Percentiles rank a stretch among this genome's conserved stretches.
These are phyloP conservation scores for Dictyostelium firmibasis DNA, from an alignment of 78 protist species.

Conservation along the genomic window DNA sequence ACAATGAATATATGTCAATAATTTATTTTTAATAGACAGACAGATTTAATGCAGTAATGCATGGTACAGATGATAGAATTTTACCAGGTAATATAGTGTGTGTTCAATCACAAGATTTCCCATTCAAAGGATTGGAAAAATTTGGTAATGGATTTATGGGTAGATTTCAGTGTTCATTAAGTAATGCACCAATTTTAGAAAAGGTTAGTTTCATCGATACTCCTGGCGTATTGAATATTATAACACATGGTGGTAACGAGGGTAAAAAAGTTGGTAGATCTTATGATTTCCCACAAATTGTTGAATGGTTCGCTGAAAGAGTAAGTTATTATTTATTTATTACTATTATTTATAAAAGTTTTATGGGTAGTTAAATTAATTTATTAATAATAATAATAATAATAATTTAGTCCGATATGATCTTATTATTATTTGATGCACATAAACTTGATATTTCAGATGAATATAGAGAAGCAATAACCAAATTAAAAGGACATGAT, in stretches of 20 bases:
- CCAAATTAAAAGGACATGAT: slow-evolving; percentile 85
- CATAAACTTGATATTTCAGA: slow-evolving; percentile 94
- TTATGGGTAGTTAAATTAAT: too few relatives aligned
- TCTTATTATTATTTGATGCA: slow-evolving; percentile 94
- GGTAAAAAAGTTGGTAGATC: slow-evolving; percentile 88
- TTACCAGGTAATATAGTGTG: slow-evolving; percentile 89
- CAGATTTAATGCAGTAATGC: slow-evolving; percentile 92
- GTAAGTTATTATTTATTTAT: background rate
- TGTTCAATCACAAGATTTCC: slow-evolving; percentile 82
- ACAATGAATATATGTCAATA: too few relatives aligned
- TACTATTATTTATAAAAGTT: background rate
- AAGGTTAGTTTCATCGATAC: slow-evolving; percentile 91
- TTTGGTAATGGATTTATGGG: slow-evolving; percentile 88
- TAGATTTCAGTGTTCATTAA: slow-evolving; percentile 56
- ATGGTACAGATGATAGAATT: slow-evolving; percentile 84
- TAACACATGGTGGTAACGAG: slow-evolving; percentile 80
- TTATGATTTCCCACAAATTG: slow-evolving; percentile 85
- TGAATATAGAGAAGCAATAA: slow-evolving; percentile 87
- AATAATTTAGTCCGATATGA: slow-evolving; percentile 79
- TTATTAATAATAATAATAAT: too few relatives aligned
- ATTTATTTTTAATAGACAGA: slow-evolving; percentile 84
- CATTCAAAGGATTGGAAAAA: slow-evolving; percentile 87
- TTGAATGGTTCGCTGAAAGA: slow-evolving; percentile 93
- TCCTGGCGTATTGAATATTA: slow-evolving; percentile 90
- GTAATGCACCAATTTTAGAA: slow-evolving; percentile 77